Conservation (phyloP, 2,329 filamentous ascomycete genomes). For the Achaetomium macrosporum region DNA sequence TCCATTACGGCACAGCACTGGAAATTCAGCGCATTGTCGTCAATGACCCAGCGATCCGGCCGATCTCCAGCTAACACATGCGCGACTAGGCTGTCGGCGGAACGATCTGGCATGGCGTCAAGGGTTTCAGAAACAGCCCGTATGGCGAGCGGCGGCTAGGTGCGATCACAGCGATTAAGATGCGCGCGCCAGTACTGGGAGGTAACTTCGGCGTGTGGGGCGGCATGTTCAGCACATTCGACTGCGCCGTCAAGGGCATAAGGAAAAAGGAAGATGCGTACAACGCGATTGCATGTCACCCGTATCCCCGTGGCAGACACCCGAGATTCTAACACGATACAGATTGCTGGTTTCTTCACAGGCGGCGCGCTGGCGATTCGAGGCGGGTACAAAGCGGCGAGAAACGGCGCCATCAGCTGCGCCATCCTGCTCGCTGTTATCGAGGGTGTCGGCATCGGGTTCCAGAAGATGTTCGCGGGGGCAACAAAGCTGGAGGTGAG, state of each 20-base stretch:
- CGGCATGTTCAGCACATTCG: slow-evolving; percentile 90
- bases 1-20: neutral
- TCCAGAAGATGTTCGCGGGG: slow-evolving; percentile 27
- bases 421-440: slow-evolving; percentile 92
- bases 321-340: neutral
- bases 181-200: slow-evolving; percentile 88
- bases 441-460: slow-evolving; percentile 89
- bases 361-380: slow-evolving; percentile 86
- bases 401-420: slow-evolving; percentile 95
- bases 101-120: slow-evolving; percentile 93
- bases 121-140: slow-evolving; percentile 84
- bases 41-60: neutral
- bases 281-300: slow-evolving; percentile 66
- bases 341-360: slow-evolving; percentile 90
- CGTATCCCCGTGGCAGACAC: neutral
- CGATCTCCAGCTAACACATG: slow-evolving; percentile 1
- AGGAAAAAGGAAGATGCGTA: slow-evolving; percentile 97
- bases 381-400: slow-evolving; percentile 83
- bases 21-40: neutral
- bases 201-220: slow-evolving; percentile 97
- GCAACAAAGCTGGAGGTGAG: slow-evolving; percentile 26
- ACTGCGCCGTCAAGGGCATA: slow-evolving; percentile 92
- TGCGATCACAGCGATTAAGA: slow-evolving; percentile 94
- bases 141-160: slow-evolving; percentile 95
- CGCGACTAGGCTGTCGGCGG: slow-evolving; percentile 60